Evolutionary conservation across 192 early-diverging fungal genomes (phyloP), one percentile per base, ranked within the genome.

Genomic region (Entrophospora sp.): DNA sequence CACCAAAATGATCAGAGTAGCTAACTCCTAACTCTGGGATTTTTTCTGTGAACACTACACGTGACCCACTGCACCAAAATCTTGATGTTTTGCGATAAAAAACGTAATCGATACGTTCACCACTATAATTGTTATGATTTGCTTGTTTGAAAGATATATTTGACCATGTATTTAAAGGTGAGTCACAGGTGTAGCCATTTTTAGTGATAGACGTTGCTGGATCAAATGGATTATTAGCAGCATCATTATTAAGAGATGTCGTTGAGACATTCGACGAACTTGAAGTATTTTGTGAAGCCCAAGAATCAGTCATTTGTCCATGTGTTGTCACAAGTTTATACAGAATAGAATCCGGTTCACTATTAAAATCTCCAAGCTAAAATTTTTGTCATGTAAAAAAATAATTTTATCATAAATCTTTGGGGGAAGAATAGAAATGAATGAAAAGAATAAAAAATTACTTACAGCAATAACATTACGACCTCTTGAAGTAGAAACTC

Each of bases 301-400:
- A 83, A 7, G 77, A 72, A 60, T 83, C 81, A 14, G 75, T 76
- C 75, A 83, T 49, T 28, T 71, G 71, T 34, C 73, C 81, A 70
- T 79, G 75, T 40, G 68, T 65, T 9, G 67, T 77, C 20, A 83
- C 24, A 10, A 83, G 62, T 38, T 67, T 48, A 48, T 81, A 71
- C 13, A 74, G 68, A 44, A 73, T 60, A 46, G 70, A 78, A 27
- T 75, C 72, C 5, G 79, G 75, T 1, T 70, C 64, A 66, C 73
- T 77, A 43, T 83, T 83, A 36, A 77, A 81, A 43, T 83, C 81
- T 16, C 81, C 81, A 10, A 79, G 45, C 81, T 83, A 68, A 31
- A 24, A 42, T 27, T n/a, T n/a, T n/a, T n/a, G n/a, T n/a, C n/a
- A n/a, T 57, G 32, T 4, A 13, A 18, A 1, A 36, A 18, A n/a